Evolutionary conservation across 2,329 filamentous ascomycete genomes (phyloP).

Genomic region (Daldinia sp.): DNA sequence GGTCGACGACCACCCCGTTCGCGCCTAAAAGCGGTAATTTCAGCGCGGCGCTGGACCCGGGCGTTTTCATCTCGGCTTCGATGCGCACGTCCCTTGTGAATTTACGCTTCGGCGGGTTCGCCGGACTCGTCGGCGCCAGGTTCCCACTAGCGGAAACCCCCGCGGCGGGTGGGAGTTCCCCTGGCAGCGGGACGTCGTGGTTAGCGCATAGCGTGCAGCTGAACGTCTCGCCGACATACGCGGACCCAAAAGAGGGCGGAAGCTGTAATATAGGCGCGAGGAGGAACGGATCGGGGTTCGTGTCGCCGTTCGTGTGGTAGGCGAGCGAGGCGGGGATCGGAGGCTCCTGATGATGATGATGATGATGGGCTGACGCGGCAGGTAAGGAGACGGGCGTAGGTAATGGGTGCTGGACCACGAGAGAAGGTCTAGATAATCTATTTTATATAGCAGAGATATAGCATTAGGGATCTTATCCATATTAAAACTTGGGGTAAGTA

Average conservation of each 20-base stretch:
- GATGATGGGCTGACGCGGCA: slow-evolving; percentile 53
- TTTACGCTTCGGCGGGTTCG: slow-evolving; percentile 55
- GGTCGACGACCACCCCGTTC: slow-evolving; percentile 15
- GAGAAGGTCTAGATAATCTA: slow-evolving; percentile 85
- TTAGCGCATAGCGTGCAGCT: slow-evolving; percentile 96
- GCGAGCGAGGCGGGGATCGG: slow-evolving; percentile 77
- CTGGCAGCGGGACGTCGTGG: slow-evolving; percentile 71
- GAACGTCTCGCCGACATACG: slow-evolving; percentile 96
- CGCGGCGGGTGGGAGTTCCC: slow-evolving; percentile 22
- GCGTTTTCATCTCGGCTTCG: slow-evolving; percentile 95
- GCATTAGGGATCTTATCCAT: neutral
- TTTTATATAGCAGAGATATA: neutral
- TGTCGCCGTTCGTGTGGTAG: slow-evolving; percentile 64
- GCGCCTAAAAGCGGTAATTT: slow-evolving; percentile 71
- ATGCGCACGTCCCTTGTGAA: slow-evolving; percentile 81
- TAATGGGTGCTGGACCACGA: slow-evolving; percentile 77
- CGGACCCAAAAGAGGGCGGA: slow-evolving; percentile 90
- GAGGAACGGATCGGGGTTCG: slow-evolving; percentile 68
- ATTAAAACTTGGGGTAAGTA: neutral
- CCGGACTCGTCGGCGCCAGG: slow-evolving; percentile 21
- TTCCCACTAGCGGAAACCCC: slow-evolving; percentile 11
- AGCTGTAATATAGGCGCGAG: slow-evolving; percentile 79
- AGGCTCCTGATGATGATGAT: slow-evolving; percentile 48
- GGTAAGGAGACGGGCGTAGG: slow-evolving; percentile 59
- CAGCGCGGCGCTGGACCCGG: slow-evolving; percentile 69